Evolutionary conservation across 1,284 basidiomycete genomes (phyloP).

Genomic region (Megacollybia platyphylla): DNA sequence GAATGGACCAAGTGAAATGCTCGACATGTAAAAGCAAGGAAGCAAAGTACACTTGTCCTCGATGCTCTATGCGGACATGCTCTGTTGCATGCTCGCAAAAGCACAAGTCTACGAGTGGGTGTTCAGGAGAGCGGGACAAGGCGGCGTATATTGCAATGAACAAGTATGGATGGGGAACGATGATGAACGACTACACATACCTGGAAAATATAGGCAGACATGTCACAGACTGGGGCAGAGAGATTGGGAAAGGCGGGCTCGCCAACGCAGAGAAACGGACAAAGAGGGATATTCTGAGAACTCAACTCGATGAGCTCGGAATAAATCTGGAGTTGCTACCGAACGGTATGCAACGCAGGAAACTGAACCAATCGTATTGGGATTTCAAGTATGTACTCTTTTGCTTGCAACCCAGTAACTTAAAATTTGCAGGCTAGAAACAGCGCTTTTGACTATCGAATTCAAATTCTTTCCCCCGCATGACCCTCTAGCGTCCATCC

Average conservation of each 20-base stretch:
- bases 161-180: conserved; percentile 64
- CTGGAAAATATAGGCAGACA: conserved; percentile 71
- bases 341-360: conserved; percentile 71
- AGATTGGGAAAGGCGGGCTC: conserved; percentile 47
- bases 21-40: conserved; percentile 28
- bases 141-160: conserved; percentile 69
- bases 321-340: conserved; percentile 71
- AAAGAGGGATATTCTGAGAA: conserved; percentile 9
- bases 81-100: conserved; percentile 58
- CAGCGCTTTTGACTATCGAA: conserved; percentile 62
- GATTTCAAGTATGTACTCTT: conserved; percentile 54
- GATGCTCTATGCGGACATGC: conserved; percentile 61
- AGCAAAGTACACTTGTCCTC: conserved; percentile 73
- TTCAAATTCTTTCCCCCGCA: conserved; percentile 45
- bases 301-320: conserved; percentile 10
- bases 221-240: conserved; percentile 58
- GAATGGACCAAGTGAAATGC: conserved; percentile 21
- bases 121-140: conserved; percentile 66
- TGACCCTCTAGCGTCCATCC: conserved; percentile 14
- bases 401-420: conserved; percentile 5
- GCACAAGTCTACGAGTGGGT: conserved; percentile 58
- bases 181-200: conserved; percentile 80
- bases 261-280: conserved; percentile 1
- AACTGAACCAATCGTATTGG: conserved; percentile 69
- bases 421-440: conserved; percentile 45